Percentiles rank a stretch among this genome's conserved stretches.
Evolutionary conservation across 192 early-diverging fungal species (phyloP).

Genomic region (Linnemannia schmuckeri): DNA sequence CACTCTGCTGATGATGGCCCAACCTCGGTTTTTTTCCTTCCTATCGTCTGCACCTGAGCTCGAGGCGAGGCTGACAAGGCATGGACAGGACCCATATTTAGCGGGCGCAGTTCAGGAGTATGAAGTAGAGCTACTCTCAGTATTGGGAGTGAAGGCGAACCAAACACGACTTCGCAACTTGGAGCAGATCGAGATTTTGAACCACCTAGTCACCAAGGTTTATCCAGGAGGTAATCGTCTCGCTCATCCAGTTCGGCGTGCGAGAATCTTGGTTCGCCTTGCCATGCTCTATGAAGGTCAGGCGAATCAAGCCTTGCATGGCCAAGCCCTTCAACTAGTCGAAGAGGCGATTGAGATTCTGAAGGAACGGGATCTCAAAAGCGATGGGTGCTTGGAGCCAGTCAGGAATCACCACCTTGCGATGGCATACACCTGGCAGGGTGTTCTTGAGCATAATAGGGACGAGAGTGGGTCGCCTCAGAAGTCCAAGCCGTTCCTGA

Average conservation of each 20-base stretch:
- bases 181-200: conserved; percentile 36
- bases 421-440: conserved; percentile 69
- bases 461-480: conserved; percentile 35
- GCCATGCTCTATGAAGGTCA: conserved; percentile 21
- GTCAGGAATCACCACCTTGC: conserved; percentile 71
- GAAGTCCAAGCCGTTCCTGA: conserved; percentile 58
- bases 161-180: conserved; percentile 7
- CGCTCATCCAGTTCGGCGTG: conserved; percentile 47
- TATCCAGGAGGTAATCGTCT: conserved; percentile 26
- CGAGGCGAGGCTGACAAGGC: conserved; percentile 14
- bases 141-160: conserved; percentile 23
- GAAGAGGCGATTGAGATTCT: conserved; percentile 56
- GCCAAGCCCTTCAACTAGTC: conserved; percentile 24
- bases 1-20: conserved; percentile 21
- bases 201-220: conserved; percentile 1
- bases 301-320: conserved; percentile 9
- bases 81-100: conserved; percentile 12
- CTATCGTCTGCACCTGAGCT: conserved; percentile 10
- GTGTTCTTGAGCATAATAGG: conserved; percentile 61
- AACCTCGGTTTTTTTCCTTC: conserved; percentile 12
- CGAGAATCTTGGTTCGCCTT: conserved; percentile 49
- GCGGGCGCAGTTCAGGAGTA: conserved; percentile 41
- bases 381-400: conserved; percentile 54
- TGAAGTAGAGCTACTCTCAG: conserved; percentile 28
- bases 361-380: conserved; percentile 43